phyloP scores from a whole-genome alignment of 164 flowering plant genomes.

The Chloranthus sessilifolius region DNA sequence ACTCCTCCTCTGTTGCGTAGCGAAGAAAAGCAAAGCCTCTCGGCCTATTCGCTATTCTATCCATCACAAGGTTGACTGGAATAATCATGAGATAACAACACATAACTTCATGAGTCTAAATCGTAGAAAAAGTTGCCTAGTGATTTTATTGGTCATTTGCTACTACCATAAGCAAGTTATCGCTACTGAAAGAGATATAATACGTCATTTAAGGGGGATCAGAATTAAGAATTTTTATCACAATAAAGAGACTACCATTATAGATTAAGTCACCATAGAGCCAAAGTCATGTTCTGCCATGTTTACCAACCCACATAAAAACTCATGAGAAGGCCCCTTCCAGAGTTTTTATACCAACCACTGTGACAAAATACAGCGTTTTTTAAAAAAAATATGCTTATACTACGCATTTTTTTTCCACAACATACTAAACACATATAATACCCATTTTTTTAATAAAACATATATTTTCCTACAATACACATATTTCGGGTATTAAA shows the following conservation, averaged over 20 bases:
- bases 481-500: no score
- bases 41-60: conserved; percentile 84
- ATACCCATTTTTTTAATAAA: no score
- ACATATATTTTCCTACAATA: no score
- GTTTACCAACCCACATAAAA: no score
- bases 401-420: no score
- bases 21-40: conserved; percentile 92
- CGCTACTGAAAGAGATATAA: background rate
- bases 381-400: no score
- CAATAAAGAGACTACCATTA: background rate
- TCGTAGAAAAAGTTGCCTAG: background rate
- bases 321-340: no score
- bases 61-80: conserved; percentile 89
- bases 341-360: no score
- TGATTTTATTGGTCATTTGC: background rate
- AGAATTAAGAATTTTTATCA: background rate
- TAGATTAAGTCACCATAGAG: background rate
- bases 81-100: background rate
- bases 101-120: background rate
- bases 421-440: no score
- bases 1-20: conserved; percentile 78
- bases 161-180: background rate
- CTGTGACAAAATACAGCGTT: no score
- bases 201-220: background rate
- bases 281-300: no score